These are phyloP conservation scores for Sporothrix sp. DNA, from an alignment of 2,329 filamentous ascomycete genomes.

Conservation along the genomic window DNA sequence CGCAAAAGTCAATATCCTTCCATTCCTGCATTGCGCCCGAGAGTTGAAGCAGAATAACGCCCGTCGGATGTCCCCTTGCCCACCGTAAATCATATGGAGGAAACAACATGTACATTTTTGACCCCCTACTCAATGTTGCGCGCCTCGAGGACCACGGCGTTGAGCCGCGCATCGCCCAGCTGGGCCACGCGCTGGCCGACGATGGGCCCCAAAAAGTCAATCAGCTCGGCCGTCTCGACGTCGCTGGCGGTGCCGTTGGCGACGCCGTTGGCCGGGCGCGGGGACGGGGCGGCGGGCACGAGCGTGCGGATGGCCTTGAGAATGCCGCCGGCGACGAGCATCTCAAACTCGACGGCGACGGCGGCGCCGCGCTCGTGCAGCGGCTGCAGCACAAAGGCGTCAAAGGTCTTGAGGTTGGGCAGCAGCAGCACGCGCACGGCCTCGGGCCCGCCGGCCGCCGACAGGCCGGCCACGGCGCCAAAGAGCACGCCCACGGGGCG, in stretches of 20 bases:
- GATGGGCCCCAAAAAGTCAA: slow-evolving; percentile 46
- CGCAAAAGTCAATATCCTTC: too few species aligned
- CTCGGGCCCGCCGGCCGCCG: slow-evolving; percentile 61
- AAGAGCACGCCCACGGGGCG: slow-evolving; percentile 80
- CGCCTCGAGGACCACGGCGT: slow-evolving; percentile 45
- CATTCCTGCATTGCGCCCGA: background rate
- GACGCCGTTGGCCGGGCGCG: slow-evolving; percentile 14
- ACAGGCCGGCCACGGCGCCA: slow-evolving; percentile 73
- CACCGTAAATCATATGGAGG: too few species aligned
- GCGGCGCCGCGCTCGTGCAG: slow-evolving; percentile 40
- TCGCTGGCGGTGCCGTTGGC: slow-evolving; percentile 19
- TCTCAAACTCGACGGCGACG: slow-evolving; percentile 38
- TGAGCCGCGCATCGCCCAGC: slow-evolving; percentile 37
- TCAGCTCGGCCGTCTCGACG: slow-evolving; percentile 35
- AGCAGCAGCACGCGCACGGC: slow-evolving; percentile 47
- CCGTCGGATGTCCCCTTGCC: background rate
- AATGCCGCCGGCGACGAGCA: slow-evolving; percentile 43
- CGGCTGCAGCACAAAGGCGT: slow-evolving; percentile 42
- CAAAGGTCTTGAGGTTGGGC: slow-evolving; percentile 46
- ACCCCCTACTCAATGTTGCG: slow-evolving; percentile 38
- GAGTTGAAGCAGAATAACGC: background rate
- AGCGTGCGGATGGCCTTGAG: slow-evolving; percentile 43
- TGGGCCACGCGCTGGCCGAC: slow-evolving; percentile 40
- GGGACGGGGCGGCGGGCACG: slow-evolving; percentile 19
- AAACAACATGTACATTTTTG: too few species aligned